A percentile compares a stretch with the other conserved stretches of the same genome.
These are phyloP conservation scores for Epichloe uncinata DNA, from an alignment of 2,329 filamentous ascomycete species.

Conservation along the genomic window DNA sequence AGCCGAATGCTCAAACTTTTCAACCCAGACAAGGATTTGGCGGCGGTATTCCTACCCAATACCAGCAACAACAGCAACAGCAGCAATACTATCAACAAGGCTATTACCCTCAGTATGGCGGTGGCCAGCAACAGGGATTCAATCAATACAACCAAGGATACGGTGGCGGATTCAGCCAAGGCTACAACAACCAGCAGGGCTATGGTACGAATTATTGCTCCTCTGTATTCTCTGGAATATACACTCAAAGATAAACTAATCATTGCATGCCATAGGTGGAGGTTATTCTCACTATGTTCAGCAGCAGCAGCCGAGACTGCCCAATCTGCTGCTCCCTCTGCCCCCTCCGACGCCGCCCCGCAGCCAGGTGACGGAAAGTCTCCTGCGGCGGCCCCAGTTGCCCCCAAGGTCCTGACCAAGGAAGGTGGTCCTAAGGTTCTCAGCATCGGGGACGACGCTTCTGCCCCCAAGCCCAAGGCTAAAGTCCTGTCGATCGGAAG, in stretches of 20 bases:
- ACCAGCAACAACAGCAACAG: slow-evolving; percentile 35
- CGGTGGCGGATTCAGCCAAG: slow-evolving; percentile 36
- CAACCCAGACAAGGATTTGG: slow-evolving; percentile 58
- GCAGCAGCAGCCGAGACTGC: neutral
- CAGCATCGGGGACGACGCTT: slow-evolving; percentile 50
- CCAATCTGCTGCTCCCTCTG: neutral
- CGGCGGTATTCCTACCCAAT: slow-evolving; percentile 41
- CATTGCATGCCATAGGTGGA: slow-evolving; percentile 22
- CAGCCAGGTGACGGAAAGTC: neutral
- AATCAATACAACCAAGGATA: slow-evolving; percentile 40
- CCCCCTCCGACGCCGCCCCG: neutral
- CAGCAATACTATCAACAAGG: slow-evolving; percentile 37
- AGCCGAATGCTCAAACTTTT: slow-evolving; percentile 57
- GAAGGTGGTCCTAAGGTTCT: slow-evolving; percentile 49
- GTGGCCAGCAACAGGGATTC: slow-evolving; percentile 30
- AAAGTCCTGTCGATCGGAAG: slow-evolving; percentile 33
- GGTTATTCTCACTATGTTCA: slow-evolving; percentile 28
- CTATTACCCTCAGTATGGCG: slow-evolving; percentile 47
- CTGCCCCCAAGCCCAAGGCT: slow-evolving; percentile 39
- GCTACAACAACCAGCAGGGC: slow-evolving; percentile 28
- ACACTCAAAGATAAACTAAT: neutral
- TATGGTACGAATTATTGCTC: slow-evolving; percentile 21
- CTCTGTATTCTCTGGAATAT: neutral
- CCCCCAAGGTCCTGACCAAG: slow-evolving; percentile 29
- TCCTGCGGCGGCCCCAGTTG: slow-evolving; percentile 27